phyloP scores from a whole-genome alignment of 331 rosid genomes.

The Quercus tomentella region DNA sequence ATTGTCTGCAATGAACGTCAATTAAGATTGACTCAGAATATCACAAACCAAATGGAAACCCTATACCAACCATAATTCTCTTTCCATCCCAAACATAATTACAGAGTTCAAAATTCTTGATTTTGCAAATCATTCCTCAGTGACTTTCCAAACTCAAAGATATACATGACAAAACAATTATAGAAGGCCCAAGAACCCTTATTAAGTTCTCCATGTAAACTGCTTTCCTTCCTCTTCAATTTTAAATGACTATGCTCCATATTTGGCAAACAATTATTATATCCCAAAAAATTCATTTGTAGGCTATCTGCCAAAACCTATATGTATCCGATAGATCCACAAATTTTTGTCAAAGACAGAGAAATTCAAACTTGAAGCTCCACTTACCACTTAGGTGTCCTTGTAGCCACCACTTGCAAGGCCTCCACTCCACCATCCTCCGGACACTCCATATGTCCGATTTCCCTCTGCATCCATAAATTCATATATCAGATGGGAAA shows the following conservation, averaged over 20 bases:
- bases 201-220: neutral
- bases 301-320: neutral
- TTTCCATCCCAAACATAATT: neutral
- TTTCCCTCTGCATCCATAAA: slow-evolving; percentile 39
- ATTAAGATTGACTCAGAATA: slow-evolving; percentile 62
- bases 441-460: slow-evolving; percentile 73
- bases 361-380: slow-evolving; percentile 13
- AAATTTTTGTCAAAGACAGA: neutral
- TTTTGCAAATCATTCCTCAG: neutral
- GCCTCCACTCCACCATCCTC: slow-evolving; percentile 78
- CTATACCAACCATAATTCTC: slow-evolving; percentile 11
- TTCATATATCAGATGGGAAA: slow-evolving; percentile 12
- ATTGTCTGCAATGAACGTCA: slow-evolving; percentile 86
- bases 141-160: neutral
- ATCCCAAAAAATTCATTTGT: slow-evolving; percentile 1
- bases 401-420: slow-evolving; percentile 92
- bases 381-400: slow-evolving; percentile 53
- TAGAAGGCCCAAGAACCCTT: too few species aligned
- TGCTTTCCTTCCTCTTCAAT: neutral
- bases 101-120: neutral
- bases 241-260: neutral
- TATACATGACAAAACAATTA: too few species aligned
- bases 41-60: slow-evolving; percentile 22
- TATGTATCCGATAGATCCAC: neutral
- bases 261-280: slow-evolving; percentile 1